Conservation (phyloP, 768 basidiomycete species). For the Mycena albidolilacea region DNA sequence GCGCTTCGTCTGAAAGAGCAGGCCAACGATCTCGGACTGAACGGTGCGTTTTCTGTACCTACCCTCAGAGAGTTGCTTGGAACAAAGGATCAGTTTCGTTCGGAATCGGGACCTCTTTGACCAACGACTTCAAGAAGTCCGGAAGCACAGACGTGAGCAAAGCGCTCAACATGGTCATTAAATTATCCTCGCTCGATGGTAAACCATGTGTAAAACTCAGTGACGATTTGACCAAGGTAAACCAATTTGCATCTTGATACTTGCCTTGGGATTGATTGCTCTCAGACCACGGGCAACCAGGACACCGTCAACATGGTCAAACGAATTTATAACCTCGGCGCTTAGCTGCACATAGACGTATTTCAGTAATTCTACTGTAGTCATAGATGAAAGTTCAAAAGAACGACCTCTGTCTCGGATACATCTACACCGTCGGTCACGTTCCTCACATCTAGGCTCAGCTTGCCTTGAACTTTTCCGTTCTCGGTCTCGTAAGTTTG, state of each 20-base stretch:
- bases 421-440: constrained; percentile 49
- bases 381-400: constrained; percentile 40
- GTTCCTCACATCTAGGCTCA: constrained; percentile 43
- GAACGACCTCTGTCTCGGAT: constrained; percentile 52
- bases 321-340: constrained; percentile 57
- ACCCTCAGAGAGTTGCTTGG: constrained; percentile 1
- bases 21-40: constrained; percentile 81
- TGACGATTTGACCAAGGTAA: constrained; percentile 88
- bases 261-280: background rate
- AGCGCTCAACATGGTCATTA: constrained; percentile 96
- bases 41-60: constrained; percentile 55
- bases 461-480: constrained; percentile 55
- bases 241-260: background rate
- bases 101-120: constrained; percentile 94
- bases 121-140: constrained; percentile 84
- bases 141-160: constrained; percentile 74
- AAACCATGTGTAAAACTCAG: constrained; percentile 93
- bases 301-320: constrained; percentile 75
- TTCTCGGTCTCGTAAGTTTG: constrained; percentile 68
- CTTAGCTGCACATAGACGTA: background rate
- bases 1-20: constrained; percentile 79
- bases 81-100: constrained; percentile 73
- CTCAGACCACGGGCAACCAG: constrained; percentile 78
- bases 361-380: background rate
- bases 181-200: constrained; percentile 81